Evolutionary conservation across 1,139 yeast genomes (phyloP).

Genomic region (Spathaspora sp.): DNA sequence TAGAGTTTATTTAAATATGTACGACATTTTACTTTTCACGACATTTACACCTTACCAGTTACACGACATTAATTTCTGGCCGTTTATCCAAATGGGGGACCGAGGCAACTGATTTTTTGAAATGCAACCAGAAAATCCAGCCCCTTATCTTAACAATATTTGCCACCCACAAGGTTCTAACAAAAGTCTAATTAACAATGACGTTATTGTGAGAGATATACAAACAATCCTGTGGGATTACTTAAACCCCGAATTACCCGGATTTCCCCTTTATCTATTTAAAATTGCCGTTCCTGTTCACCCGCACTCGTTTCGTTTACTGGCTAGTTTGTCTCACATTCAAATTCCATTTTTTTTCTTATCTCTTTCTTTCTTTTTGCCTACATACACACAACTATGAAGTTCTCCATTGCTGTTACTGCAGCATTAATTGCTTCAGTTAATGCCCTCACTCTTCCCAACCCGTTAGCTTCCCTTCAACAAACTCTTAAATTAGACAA

Average conservation of each 20-base stretch:
- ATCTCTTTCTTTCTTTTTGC: not conserved
- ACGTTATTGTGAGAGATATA: not conserved
- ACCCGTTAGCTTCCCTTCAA: conserved; percentile 27
- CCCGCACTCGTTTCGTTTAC: not conserved
- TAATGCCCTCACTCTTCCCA: conserved; percentile 34
- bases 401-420: conserved; percentile 22
- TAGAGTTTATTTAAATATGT: too few species aligned
- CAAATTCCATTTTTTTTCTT: not conserved
- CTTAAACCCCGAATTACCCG: not conserved
- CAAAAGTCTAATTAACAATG: not conserved
- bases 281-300: not conserved
- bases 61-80: not conserved
- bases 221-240: not conserved
- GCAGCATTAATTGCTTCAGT: conserved; percentile 23
- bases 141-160: not conserved
- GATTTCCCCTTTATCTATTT: not conserved
- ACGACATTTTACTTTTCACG: too few species aligned
- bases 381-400: conserved; percentile 21
- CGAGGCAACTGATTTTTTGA: not conserved
- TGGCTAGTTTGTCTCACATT: not conserved
- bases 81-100: conserved; percentile 1
- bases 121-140: not conserved
- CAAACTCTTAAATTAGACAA: conserved; percentile 27
- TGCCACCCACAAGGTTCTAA: not conserved
- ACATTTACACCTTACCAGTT: not conserved